Conservation (phyloP, 768 basidiomycete genomes). For the Serendipita sp. region DNA sequence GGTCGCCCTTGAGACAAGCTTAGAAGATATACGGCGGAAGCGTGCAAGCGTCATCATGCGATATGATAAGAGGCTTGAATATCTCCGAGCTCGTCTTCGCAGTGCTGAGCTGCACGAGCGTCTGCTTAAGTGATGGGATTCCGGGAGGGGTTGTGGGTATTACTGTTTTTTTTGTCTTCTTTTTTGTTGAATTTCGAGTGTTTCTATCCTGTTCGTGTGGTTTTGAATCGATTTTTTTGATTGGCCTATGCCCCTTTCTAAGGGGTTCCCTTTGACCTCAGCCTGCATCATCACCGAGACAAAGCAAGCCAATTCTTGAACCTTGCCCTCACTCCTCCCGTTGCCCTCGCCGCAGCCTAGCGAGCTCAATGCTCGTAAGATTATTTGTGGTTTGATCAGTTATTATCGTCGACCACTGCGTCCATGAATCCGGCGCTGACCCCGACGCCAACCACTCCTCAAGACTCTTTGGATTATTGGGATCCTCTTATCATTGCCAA, state of each 20-base stretch:
- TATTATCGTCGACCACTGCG: background rate
- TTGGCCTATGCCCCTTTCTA: background rate
- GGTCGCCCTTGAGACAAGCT: background rate
- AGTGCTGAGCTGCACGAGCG: slow-evolving; percentile 74
- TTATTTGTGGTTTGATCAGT: background rate
- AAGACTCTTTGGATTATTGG: background rate
- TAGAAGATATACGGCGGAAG: slow-evolving; percentile 46
- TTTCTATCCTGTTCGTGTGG: background rate
- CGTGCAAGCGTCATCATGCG: slow-evolving; percentile 53
- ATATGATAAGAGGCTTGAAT: slow-evolving; percentile 63
- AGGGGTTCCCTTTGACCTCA: background rate
- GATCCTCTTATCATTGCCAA: background rate
- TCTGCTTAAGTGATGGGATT: slow-evolving; percentile 20
- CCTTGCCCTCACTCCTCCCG: background rate
- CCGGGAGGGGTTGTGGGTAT: background rate
- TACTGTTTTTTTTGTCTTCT: background rate
- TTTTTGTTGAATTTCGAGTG: background rate
- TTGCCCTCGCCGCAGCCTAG: background rate
- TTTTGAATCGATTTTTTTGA: background rate
- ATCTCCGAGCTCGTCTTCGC: slow-evolving; percentile 65
- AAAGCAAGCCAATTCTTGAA: background rate
- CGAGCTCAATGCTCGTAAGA: background rate
- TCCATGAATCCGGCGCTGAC: background rate
- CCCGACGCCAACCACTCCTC: background rate
- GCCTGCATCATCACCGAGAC: background rate